Base-by-base conservation (phyloP, 371 early-diverging fungal species). In the Mortierella sp. region DNA sequence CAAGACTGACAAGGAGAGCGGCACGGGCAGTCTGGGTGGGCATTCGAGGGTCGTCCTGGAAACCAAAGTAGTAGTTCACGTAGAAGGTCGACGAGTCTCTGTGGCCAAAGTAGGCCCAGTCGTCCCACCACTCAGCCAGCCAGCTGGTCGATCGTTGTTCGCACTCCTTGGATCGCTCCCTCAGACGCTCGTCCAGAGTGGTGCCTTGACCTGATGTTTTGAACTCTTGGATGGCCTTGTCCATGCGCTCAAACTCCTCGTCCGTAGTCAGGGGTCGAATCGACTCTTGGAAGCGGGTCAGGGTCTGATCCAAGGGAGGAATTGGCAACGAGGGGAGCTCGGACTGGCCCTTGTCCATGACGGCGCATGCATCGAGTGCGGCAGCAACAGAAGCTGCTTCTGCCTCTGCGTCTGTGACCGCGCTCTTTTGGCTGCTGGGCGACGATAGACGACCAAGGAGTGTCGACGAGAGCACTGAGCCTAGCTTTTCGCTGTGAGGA, bases 291-390 rank as follows among this genome's bases (percentile, higher is more conserved):
- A 96, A 97, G 41, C 91, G 89, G n/a, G 88, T 78, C 22, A 89
- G 79, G 4, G 98, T 97, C 66, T 94, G 94, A 50, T 92, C 86
- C 31, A 98, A 91, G 34, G 92, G 88, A 1, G 98, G 98, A 41
- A 98, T 93, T 16, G 97, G 97, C 29, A 97, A 88, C 64, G 90
- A 91, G n/a, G 92, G 92, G 37, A 97, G 89, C 65, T 88, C 85
- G 19, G 85, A 77, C 79, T 92, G 92, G 3, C 78, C 78, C 58
- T 67, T 71, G 71, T 87, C 86, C 66, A 87, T 83, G 67, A 88
- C 86, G 13, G 90, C 86, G 66, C 79, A 78, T 13, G 84, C 87
- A 39, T 50, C 55, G 9, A 52, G n/a, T 4, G 47, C 40, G 24
- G 68, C 34, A 24, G n/a, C 24, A 24, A 24, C 26, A 41, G 50